Evolutionary conservation across 139 green algal genomes (phyloP), one percentile per base, ranked within the genome.

Genomic region (Micromonas pusilla): DNA sequence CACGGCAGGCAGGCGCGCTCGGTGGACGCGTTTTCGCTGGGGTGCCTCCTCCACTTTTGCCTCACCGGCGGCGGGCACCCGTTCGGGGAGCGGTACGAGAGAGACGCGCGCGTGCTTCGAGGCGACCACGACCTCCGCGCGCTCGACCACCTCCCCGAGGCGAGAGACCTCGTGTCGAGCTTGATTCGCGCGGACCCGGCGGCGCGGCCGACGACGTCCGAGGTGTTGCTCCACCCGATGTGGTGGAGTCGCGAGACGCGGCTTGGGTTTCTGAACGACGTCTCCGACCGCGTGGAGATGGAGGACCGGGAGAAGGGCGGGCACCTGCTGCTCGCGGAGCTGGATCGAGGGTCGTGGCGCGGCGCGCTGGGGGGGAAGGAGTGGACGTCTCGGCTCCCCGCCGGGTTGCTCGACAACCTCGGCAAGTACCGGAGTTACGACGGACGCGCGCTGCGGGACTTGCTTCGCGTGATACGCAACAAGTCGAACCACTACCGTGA

Each of bases 401-500:
- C 81, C 6, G 82, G 87, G 31, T 85, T 99, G 23, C 82, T 97
- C 31, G 84, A 89, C 68, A 97, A 99, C 72, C 83, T 97, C 66
- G 92, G 91, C 4, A 79, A 86, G 33, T 95, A 93, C 80, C 82
- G 91, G 26, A 85, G 86, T 33, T 91, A 83, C 66, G 81, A 73
- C 66, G 36, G 26, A n/a, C 23, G 66, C 37, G 87, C 77, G 60
- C 79, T 98, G 81, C 85, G 95, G 4, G 95, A 99, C 83, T 84
- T 99, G 82, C 88, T 99, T 81, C 85, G 95, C n/a, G 92, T 99
- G 30, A 89, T 99, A 66, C 88, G 95, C 82, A 99, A 99, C 91
- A 99, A 99, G 88, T 85, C 88, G 82, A 94, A 91, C 78, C 95
- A 99, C 84, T 98, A 92, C 83, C 81, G 91, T 52, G 95, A 99